Base-by-base conservation (phyloP, 352 stramenopile species). In the Phytophthora pluvialis region DNA sequence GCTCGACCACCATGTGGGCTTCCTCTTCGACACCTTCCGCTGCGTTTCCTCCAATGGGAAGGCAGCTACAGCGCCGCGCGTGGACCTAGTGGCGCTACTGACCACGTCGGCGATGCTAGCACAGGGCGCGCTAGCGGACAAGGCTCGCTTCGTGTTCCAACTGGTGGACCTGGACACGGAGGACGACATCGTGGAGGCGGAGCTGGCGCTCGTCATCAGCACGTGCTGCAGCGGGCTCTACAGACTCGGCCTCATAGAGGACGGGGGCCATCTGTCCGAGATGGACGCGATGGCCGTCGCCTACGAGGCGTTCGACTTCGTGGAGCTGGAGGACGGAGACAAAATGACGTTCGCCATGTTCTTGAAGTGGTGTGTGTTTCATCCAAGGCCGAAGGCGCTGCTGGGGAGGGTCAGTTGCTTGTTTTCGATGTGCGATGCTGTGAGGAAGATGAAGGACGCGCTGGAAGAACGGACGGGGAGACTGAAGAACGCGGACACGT, bases 331-430 rank as follows among this genome's bases (percentile, higher is more conserved):
- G 3, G 78, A 85, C 18, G 77, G 78, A 16, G 78, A 73, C 46
- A 92, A 94, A 56, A 92, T 94, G 85, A 89, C 54, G 28, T 78
- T 92, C 15, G 32, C 64, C 11, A 54, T 73, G 50, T 94, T 94
- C 43, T 44, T 86, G 12, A 77, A 78, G 53, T 94, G 85, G 85
- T 78, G 81, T 43, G 58, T 89, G 8, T 88, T 86, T 45, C 81
- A 94, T 48, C 78, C 81, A 26, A 74, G 81, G 28, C 83, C 85
- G 9, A 76, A 66, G 4, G 64, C 67, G 7, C 60, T 94, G n/a
- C 70, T 94, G 15, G 67, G 86, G 8, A 79, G 68, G 4, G 62
- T 91, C 38, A 87, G 80, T 10, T 88, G 72, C 15, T 52, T 87
- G n/a, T 77, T 88, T 10, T 75, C 77, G 1, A 62, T 81, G 29